These are phyloP conservation scores for Cladophialophora exuberans DNA, from an alignment of 2,329 filamentous ascomycete species.

Conservation along the genomic window DNA sequence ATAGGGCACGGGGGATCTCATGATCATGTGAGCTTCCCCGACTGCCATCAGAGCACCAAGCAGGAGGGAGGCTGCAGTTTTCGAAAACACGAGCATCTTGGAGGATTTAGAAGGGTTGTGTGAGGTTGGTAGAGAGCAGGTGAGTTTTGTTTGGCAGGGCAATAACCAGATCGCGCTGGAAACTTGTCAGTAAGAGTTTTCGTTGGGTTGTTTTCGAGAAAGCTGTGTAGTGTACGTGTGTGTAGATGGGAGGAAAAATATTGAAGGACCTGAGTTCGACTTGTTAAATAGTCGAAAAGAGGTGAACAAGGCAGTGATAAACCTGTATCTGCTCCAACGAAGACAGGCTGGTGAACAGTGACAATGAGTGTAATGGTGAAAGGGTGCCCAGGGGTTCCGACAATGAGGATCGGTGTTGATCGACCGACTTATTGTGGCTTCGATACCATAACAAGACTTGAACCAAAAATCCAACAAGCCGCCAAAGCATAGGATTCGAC, in stretches of 20 bases:
- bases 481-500: background rate
- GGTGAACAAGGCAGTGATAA: background rate
- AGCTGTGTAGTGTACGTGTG: too few relatives aligned
- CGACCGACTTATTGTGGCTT: background rate
- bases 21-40: conserved; percentile 74
- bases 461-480: background rate
- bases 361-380: background rate
- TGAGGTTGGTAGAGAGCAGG: conserved; percentile 9
- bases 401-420: background rate
- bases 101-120: conserved; percentile 8
- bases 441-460: background rate
- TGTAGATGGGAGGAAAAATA: background rate
- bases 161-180: conserved; percentile 26
- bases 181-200: conserved; percentile 15
- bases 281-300: background rate
- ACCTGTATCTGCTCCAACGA: background rate
- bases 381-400: background rate
- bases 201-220: too few relatives aligned
- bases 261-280: too few relatives aligned
- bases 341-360: background rate
- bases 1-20: conserved; percentile 71
- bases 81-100: conserved; percentile 22
- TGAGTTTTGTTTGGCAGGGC: conserved; percentile 22
- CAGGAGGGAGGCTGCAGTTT: conserved; percentile 41
- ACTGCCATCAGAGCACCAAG: conserved; percentile 60